Evolutionary conservation across 805 yeast genomes (phyloP).

Genomic region (Candida broadrunensis): DNA sequence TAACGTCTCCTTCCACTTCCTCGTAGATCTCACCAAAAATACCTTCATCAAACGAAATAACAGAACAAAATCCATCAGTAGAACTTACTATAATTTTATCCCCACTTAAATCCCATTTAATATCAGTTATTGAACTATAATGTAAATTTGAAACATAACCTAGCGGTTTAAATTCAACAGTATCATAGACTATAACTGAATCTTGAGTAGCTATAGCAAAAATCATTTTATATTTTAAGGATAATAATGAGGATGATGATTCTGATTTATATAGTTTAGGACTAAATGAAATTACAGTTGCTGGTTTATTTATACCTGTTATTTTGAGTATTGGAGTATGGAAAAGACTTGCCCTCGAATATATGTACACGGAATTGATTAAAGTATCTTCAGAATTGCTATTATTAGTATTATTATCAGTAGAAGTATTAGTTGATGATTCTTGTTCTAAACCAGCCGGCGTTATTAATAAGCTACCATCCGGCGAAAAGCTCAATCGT

Average conservation of each 20-base stretch:
- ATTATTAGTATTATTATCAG: neutral
- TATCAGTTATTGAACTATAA: constrained; percentile 83
- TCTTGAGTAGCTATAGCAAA: constrained; percentile 95
- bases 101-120: constrained; percentile 84
- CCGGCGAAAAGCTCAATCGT: constrained; percentile 82
- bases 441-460: constrained; percentile 63
- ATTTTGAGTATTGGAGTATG: constrained; percentile 73
- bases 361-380: constrained; percentile 74
- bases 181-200: constrained; percentile 77
- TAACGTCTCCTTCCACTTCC: neutral
- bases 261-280: constrained; percentile 52
- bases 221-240: constrained; percentile 73
- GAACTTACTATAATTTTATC: constrained; percentile 67
- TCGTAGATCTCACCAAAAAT: constrained; percentile 49
- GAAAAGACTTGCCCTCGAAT: constrained; percentile 65
- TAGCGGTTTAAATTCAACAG: constrained; percentile 64
- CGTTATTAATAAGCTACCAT: constrained; percentile 75
- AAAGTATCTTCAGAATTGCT: constrained; percentile 31
- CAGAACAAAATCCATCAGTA: constrained; percentile 90
- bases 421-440: neutral
- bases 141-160: constrained; percentile 79
- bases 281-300: constrained; percentile 76
- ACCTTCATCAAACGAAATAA: constrained; percentile 49
- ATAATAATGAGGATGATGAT: constrained; percentile 23
- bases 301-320: constrained; percentile 80